Evolutionary conservation across 805 yeast genomes (phyloP), one percentile per base, ranked within the genome.

Genomic region (Candida patagonica): DNA sequence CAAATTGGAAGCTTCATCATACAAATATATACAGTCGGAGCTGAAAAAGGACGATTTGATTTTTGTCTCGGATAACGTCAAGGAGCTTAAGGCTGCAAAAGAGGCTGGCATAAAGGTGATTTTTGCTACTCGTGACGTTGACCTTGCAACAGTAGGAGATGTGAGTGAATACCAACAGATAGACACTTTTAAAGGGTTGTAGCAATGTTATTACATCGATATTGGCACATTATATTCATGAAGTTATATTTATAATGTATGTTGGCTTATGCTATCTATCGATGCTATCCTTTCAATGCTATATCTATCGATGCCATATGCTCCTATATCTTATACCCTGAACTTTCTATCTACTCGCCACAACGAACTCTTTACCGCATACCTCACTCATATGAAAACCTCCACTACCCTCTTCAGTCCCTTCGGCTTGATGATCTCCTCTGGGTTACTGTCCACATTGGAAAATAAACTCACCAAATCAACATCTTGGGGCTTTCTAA

Each of bases 21-120:
- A 88, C 55, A 47, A 36, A 6, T 71, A 57, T 24, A 89, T 88
- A 20, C 51, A 70, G 7, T 43, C 55, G 9, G 61, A 53, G 17
- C 71, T 80, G 16, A 59, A 8, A 5, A 51, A 70, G 7, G 43
- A 55, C 8, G 61, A 53, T 19, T 70, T 80, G 15, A 57, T 78
- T 20, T 88, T 89, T 52, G 64, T 84, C 44, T 83, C 94, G 56
- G 97, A 89, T 55, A 86, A 83, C 53, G 77, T 78, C 5, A 51
- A 61, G 13, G 97, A 88, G 55, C 78, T 87, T 23, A 67, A 67
- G 34, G 94, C 96, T 2, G 95, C 96, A 0, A 46, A 64, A 3
- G 61, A 55, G 5, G 79, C 83, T 2, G 88, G 88, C 2, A 58
- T 86, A 62, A 50, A 62, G 1, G 67, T 82, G 17, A 55, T 54